A percentile compares a stretch with the other conserved stretches of the same genome.
Evolutionary conservation across 2,329 filamentous ascomycete genomes (phyloP).

Genomic region (Aphanocladium album): DNA sequence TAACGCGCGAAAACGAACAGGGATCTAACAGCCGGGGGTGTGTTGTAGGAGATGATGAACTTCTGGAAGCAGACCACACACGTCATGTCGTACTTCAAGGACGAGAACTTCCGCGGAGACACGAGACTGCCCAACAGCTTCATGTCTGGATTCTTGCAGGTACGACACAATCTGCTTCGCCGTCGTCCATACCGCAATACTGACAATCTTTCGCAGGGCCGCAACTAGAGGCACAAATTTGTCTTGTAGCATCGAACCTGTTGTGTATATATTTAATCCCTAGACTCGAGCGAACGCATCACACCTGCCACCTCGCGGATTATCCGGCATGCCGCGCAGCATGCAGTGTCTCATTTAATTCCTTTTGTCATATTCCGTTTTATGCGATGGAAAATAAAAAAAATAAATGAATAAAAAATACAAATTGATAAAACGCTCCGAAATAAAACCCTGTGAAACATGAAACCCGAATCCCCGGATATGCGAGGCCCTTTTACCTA

Average conservation of each 20-base stretch:
- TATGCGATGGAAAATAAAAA: not conserved
- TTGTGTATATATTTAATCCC: conserved; percentile 30
- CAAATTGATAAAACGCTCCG: conserved; percentile 1
- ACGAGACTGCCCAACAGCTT: conserved; percentile 80
- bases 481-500: conserved; percentile 16
- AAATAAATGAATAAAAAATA: not conserved
- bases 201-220: conserved; percentile 36
- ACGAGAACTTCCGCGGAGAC: conserved; percentile 72
- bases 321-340: not conserved
- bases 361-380: not conserved
- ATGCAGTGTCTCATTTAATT: conserved; percentile 5
- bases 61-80: conserved; percentile 98
- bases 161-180: conserved; percentile 36
- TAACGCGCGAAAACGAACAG: not conserved
- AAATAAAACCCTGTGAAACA: not conserved
- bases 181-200: conserved; percentile 16
- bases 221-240: conserved; percentile 43
- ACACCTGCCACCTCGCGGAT: not conserved
- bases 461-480: not conserved
- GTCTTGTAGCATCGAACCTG: conserved; percentile 14
- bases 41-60: conserved; percentile 84
- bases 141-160: conserved; percentile 93
- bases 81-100: conserved; percentile 93
- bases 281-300: conserved; percentile 19
- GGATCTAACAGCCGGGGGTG: not conserved